A percentile compares a stretch with the other conserved stretches of the same genome.
These are phyloP conservation scores for Leucocoprinus leucothites DNA, from an alignment of 768 basidiomycete genomes.

Conservation along the genomic window DNA sequence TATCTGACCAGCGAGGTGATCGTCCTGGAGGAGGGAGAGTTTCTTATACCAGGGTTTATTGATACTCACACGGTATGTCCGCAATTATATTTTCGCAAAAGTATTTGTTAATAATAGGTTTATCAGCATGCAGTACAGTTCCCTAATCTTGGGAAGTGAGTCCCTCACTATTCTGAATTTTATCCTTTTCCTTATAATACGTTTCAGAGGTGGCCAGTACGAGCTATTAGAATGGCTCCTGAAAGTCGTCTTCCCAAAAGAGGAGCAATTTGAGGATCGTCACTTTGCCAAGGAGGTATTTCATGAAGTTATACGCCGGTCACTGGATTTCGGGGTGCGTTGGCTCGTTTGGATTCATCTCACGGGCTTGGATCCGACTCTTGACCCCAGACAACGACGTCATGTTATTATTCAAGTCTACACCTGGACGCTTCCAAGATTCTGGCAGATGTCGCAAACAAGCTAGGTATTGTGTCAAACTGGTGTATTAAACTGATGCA, in stretches of 20 bases:
- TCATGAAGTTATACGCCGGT: slow-evolving; percentile 63
- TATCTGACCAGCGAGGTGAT: slow-evolving; percentile 40
- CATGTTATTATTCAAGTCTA: slow-evolving; percentile 85
- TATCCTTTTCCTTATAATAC: not conserved
- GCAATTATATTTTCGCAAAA: not conserved
- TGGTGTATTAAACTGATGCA: not conserved
- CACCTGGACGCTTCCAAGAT: slow-evolving; percentile 80
- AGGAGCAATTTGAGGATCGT: slow-evolving; percentile 68
- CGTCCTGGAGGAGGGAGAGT: slow-evolving; percentile 49
- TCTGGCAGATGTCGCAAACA: slow-evolving; percentile 71
- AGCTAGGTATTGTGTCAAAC: slow-evolving; percentile 16
- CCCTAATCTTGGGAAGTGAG: slow-evolving; percentile 65
- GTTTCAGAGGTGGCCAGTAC: slow-evolving; percentile 63
- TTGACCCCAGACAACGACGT: slow-evolving; percentile 77
- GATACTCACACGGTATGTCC: slow-evolving; percentile 85
- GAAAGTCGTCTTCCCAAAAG: slow-evolving; percentile 84
- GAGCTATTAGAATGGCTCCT: slow-evolving; percentile 89
- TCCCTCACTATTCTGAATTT: slow-evolving; percentile 3
- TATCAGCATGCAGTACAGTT: slow-evolving; percentile 77
- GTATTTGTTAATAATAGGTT: not conserved
- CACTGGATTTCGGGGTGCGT: slow-evolving; percentile 74
- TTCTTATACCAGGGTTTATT: slow-evolving; percentile 84
- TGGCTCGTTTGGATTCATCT: not conserved
- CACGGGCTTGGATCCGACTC: too few relatives aligned
- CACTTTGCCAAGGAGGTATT: slow-evolving; percentile 72